Evolutionary conservation across 1,284 basidiomycete genomes (phyloP), one percentile per base, ranked within the genome.

Genomic region (Exobasidium cylindrosporum): DNA sequence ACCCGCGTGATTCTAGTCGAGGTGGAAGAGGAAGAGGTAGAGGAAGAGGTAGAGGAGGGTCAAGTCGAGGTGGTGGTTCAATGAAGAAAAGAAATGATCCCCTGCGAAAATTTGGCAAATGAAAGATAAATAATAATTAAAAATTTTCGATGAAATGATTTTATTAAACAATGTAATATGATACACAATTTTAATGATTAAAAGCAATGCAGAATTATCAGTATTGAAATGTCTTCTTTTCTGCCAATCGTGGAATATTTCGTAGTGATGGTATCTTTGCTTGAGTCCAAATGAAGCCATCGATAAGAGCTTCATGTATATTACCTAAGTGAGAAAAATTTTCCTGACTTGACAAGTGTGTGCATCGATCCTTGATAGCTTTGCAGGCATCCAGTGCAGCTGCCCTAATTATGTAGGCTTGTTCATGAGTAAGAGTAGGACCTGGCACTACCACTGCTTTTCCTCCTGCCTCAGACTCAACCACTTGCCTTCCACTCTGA

Each of bases 241-340:
- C 68, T 2, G 69, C 65, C 17, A 78, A 54, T 0, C 76, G 57
- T 3, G 76, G 74, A 14, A 78, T 67, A 26, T 46, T 64, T 10
- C 73, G 54, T n/a, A 78, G 57, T 4, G 13, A 57, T 54, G 73
- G 69, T 28, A 68, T 66, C 59, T 78, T 78, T 4, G 76, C 76
- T 0, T 67, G 54, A 5, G 70, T 60, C 75, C 76, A 78, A 31
- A 78, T 50, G 58, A 77, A 78, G 0, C 69, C 76, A 46, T 78
- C 75, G 32, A 58, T 47, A 2, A 61, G 40, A n/a, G 24, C 75
- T 60, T 78, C 75, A 40, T 64, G 73, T 10, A 76, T 28, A 0
- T n/a, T 29, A 0, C n/a, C 29, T 40, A 76, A 31, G 69, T 69
- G 76, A 10, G 31, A 30, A 17, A 24, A 31, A 0, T 40, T 26